These are phyloP conservation scores for Candida jianshihensis DNA, from an alignment of 805 yeast genomes.

Conservation along the genomic window DNA sequence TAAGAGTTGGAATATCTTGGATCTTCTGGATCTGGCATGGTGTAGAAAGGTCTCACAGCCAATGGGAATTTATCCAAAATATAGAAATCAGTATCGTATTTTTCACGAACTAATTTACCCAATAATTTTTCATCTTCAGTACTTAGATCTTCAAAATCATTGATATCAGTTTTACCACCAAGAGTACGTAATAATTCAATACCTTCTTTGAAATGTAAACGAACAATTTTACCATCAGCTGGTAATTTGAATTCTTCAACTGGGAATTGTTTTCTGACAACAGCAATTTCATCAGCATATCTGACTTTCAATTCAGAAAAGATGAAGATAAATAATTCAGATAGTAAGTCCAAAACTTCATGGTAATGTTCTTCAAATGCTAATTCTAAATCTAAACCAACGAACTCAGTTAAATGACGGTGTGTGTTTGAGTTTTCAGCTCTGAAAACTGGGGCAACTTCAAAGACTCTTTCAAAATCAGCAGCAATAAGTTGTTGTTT, in stretches of 20 bases:
- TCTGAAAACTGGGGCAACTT: constrained; percentile 96
- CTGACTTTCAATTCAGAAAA: constrained; percentile 78
- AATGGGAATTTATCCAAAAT: constrained; percentile 97
- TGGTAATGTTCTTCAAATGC: constrained; percentile 97
- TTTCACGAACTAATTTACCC: constrained; percentile 86
- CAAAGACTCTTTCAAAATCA: constrained; percentile 94
- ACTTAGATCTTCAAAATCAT: constrained; percentile 78
- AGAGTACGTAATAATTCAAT: constrained; percentile 76
- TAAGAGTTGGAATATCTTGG: constrained; percentile 93
- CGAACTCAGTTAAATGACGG: constrained; percentile 98
- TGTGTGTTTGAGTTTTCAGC: constrained; percentile 99
- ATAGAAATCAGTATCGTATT: constrained; percentile 96
- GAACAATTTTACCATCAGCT: constrained; percentile 87
- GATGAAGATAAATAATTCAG: constrained; percentile 79
- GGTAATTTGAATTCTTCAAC: constrained; percentile 97
- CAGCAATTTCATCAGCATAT: constrained; percentile 76
- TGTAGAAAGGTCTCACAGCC: constrained; percentile 95
- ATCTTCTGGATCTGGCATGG: constrained; percentile 96
- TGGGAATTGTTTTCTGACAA: constrained; percentile 91
- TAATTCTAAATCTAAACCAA: constrained; percentile 97
- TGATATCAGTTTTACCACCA: constrained; percentile 72
- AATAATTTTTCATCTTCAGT: constrained; percentile 93
- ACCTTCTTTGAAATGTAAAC: constrained; percentile 86
- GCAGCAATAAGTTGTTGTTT: constrained; percentile 98
- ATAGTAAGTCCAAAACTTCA: constrained; percentile 63